Evolutionary conservation across 371 early-diverging fungal genomes (phyloP), one percentile per base, ranked within the genome.

Genomic region (Lichtheimia corymbifera): DNA sequence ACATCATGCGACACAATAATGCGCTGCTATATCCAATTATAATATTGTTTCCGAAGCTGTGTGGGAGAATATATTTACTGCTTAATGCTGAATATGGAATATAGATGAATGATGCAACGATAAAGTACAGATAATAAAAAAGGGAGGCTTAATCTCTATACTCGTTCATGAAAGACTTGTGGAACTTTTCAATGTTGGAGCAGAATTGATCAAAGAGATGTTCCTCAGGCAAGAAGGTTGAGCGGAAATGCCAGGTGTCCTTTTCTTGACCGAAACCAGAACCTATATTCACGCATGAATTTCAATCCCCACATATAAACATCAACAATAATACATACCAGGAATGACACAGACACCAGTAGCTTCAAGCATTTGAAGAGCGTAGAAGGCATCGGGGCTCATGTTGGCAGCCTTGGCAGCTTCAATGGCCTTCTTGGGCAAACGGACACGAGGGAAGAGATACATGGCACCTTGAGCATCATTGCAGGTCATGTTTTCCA

Each of bases 201-300:
- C 95, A 94, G 60, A 98, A 97, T 50, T 77, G 84, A 59, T 95
- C 95, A 86, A 98, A 92, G 59, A 93, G 77, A 41, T 93, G 83
- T 70, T 97, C 97, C 22, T 88, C 91, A 17, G 99, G 97, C 70
- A 98, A 70, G 79, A 98, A 98, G 4, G 99, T 97, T 18, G 91
- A 89, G 64, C 99, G 83, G 83, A 97, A 97, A 72, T 98, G 99
- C 79, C 85, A 95, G 2, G 97, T 97, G 50, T 90, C 93, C 9
- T 88, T 87, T 56, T 83, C 82, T 83, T 98, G 98, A 25, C 92
- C 91, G 71, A 98, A 98, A 11, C 99, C 99, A 30, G 88, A 71
- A 49, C 80, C 80, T 80, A 59, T 25, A 56, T 18, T 20, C 50
- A 18, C 45, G 15, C 44, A 41, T 42, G 66, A 61, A 59, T 50